Percentiles rank a stretch among this genome's conserved stretches.
Evolutionary conservation across 805 yeast species (phyloP).

Genomic region (Monosporozyma siamensis): DNA sequence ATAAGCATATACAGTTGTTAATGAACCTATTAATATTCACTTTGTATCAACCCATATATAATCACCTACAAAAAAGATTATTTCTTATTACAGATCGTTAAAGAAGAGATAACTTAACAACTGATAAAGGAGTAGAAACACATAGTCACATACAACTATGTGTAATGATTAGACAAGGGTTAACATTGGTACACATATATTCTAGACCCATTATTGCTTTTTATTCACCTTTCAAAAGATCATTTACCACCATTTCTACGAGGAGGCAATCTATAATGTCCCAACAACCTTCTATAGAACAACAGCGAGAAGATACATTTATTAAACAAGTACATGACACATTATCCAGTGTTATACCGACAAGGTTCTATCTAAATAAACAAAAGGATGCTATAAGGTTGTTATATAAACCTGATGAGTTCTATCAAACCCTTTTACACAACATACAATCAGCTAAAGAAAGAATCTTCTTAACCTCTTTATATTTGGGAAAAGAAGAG

Average conservation of each 20-base stretch:
- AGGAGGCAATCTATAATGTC: neutral
- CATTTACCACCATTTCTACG: neutral
- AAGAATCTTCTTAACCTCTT: conserved; percentile 71
- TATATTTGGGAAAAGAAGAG: conserved; percentile 80
- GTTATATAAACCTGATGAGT: conserved; percentile 56
- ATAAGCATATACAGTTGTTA: neutral
- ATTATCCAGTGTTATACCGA: neutral
- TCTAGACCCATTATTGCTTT: too few species aligned
- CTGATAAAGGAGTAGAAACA: too few species aligned
- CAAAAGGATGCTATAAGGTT: conserved; percentile 48
- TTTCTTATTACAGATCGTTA: too few species aligned
- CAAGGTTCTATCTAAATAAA: conserved; percentile 43
- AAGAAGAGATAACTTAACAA: neutral
- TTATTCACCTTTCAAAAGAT: too few species aligned
- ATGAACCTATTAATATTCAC: too few species aligned
- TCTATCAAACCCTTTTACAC: conserved; percentile 53
- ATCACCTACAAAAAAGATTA: too few species aligned
- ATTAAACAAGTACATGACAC: neutral
- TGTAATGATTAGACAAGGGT: conserved; percentile 1
- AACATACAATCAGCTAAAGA: conserved; percentile 54
- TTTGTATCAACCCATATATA: too few species aligned
- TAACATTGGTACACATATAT: too few species aligned
- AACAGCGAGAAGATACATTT: neutral
- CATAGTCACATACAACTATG: neutral
- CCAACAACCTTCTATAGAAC: neutral